Evolutionary conservation across 192 early-diverging fungal genomes (phyloP).

Genomic region (Kickxella alabastrina): DNA sequence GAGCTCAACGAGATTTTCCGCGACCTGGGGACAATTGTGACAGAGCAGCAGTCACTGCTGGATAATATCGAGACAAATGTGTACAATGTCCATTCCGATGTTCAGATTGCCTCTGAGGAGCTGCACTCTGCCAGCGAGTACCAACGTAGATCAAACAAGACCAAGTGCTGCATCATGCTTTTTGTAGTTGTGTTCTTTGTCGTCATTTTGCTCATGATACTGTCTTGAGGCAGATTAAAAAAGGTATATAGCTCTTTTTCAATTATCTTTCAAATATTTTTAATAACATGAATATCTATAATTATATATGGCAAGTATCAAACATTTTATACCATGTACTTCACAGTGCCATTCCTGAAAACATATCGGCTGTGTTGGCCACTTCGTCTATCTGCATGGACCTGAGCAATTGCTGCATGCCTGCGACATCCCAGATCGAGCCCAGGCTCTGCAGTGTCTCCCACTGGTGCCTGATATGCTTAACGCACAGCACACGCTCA

Average conservation of each 20-base stretch:
- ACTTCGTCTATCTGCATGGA: constrained; percentile 50
- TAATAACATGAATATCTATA: too few relatives aligned
- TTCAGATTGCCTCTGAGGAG: constrained; percentile 76
- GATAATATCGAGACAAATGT: constrained; percentile 97
- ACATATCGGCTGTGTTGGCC: constrained; percentile 40
- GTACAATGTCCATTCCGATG: constrained; percentile 70
- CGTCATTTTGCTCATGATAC: constrained; percentile 58
- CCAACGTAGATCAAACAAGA: constrained; percentile 73
- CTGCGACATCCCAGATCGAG: constrained; percentile 39
- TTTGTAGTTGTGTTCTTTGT: constrained; percentile 66
- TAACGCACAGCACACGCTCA: constrained; percentile 23
- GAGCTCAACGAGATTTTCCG: constrained; percentile 97
- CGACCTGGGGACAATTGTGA: constrained; percentile 93
- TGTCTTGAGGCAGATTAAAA: too few relatives aligned
- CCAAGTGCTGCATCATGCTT: constrained; percentile 79
- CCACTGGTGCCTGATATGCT: constrained; percentile 44
- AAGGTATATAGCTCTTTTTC: too few relatives aligned
- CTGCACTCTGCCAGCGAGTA: constrained; percentile 73
- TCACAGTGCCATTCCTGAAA: constrained; percentile 33
- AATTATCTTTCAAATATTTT: too few relatives aligned
- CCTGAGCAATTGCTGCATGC: constrained; percentile 34
- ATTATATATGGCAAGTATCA: too few relatives aligned
- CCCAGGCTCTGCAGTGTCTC: constrained; percentile 29
- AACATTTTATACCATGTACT: too few relatives aligned
- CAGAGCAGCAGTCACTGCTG: constrained; percentile 90